A percentile compares a stretch with the other conserved stretches of the same genome.
Evolutionary conservation across 2,329 filamentous ascomycete genomes (phyloP).

Genomic region (Aspergillus melleus): DNA sequence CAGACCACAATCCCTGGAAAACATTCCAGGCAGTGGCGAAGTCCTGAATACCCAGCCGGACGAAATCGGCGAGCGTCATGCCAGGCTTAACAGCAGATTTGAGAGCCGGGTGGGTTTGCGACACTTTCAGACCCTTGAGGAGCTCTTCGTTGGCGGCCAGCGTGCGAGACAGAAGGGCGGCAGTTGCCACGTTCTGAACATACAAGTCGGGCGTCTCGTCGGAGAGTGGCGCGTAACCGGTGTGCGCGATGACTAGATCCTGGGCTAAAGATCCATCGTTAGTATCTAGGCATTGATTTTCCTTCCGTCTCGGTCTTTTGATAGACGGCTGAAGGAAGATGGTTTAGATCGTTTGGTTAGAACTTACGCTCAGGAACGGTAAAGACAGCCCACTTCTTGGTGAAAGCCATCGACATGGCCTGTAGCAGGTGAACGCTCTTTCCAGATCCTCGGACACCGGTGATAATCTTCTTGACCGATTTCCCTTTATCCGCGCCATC

Average conservation of each 20-base stretch:
- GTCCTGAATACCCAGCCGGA: constrained; percentile 68
- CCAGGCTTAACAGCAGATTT: constrained; percentile 59
- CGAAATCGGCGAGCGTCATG: constrained; percentile 66
- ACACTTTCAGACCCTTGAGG: constrained; percentile 55
- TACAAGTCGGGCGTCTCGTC: constrained; percentile 59
- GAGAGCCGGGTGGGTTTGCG: constrained; percentile 58
- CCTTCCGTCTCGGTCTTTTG: background rate
- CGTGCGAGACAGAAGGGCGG: constrained; percentile 72
- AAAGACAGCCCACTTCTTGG: constrained; percentile 86
- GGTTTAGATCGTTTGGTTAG: background rate
- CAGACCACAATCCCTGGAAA: constrained; percentile 77
- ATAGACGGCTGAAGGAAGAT: background rate
- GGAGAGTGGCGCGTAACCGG: constrained; percentile 72
- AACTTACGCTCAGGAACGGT: constrained; percentile 81
- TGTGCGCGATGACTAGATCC: constrained; percentile 77
- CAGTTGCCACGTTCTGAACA: constrained; percentile 74
- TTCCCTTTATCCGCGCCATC: constrained; percentile 37
- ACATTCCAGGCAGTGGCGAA: constrained; percentile 76
- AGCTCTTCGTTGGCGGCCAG: constrained; percentile 69
- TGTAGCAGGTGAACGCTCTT: constrained; percentile 88
- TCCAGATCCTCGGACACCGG: constrained; percentile 72
- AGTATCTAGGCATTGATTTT: background rate
- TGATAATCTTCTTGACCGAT: constrained; percentile 62
- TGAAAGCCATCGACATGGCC: constrained; percentile 74
- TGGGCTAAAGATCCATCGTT: constrained; percentile 57